Evolutionary conservation across 2,329 filamentous ascomycete genomes (phyloP).

Genomic region (Fonsecaea erecta): DNA sequence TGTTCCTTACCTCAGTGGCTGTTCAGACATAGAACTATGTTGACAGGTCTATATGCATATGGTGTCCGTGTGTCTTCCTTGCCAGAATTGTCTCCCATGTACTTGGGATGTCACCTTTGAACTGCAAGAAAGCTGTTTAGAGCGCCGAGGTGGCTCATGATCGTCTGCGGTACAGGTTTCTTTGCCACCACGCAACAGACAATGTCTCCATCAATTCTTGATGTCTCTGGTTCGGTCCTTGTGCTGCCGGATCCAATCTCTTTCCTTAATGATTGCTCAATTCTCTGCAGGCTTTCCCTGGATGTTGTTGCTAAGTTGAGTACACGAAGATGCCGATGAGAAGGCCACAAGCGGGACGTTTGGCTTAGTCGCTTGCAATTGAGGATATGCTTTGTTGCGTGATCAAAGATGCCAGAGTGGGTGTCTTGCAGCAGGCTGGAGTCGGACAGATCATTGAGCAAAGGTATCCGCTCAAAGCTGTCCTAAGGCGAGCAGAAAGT

Average conservation of each 20-base stretch:
- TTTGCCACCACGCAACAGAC: background rate
- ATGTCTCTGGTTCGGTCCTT: background rate
- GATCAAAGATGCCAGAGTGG: background rate
- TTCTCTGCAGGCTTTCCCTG: background rate
- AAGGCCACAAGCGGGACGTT: background rate
- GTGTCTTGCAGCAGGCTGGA: background rate
- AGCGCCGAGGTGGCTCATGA: background rate
- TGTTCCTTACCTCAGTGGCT: background rate
- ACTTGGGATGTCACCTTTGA: background rate
- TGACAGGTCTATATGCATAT: background rate
- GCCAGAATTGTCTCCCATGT: background rate
- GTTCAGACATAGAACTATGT: background rate
- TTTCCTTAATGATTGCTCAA: background rate
- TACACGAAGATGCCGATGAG: background rate
- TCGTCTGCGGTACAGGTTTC: background rate
- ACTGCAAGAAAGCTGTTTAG: background rate
- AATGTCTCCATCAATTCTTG: background rate
- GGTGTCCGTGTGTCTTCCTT: background rate
- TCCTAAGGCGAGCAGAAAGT: background rate
- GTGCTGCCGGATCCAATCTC: background rate
- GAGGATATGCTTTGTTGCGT: background rate
- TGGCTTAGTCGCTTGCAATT: background rate
- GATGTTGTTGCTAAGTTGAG: background rate
- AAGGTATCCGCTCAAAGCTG: background rate
- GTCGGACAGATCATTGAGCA: background rate